phyloP scores from a whole-genome alignment of 2,329 filamentous ascomycete species.

The Nigrospora oryzae region DNA sequence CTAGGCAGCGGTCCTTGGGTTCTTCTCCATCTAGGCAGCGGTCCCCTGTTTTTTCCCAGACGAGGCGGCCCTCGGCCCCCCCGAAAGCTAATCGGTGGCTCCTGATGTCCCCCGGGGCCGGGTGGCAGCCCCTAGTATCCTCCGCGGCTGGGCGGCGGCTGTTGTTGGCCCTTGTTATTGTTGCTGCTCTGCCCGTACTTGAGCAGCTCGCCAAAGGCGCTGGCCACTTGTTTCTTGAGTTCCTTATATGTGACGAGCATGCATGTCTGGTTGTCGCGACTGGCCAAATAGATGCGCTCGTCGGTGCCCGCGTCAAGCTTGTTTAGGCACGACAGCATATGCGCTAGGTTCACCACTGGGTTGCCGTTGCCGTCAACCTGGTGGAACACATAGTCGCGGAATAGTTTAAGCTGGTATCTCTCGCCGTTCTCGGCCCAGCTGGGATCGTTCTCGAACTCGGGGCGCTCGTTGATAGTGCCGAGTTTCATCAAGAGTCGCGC shows the following conservation, averaged over 20 bases:
- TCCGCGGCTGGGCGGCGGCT: neutral
- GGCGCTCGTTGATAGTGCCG: conserved; percentile 80
- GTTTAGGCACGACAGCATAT: conserved; percentile 80
- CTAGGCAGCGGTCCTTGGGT: too few relatives aligned
- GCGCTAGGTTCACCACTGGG: conserved; percentile 76
- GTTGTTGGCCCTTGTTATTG: too few relatives aligned
- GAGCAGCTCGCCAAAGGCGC: conserved; percentile 49
- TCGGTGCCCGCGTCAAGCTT: conserved; percentile 87
- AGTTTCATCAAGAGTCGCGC: conserved; percentile 76
- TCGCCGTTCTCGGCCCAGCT: conserved; percentile 90
- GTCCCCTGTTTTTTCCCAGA: too few relatives aligned
- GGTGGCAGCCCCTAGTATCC: neutral
- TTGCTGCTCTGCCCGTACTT: conserved; percentile 23
- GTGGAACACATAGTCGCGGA: conserved; percentile 95
- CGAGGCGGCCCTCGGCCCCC: too few relatives aligned
- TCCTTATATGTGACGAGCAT: conserved; percentile 89
- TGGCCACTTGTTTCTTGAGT: conserved; percentile 57
- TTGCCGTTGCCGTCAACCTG: conserved; percentile 81
- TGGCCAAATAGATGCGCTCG: conserved; percentile 78
- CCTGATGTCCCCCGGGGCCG: too few relatives aligned
- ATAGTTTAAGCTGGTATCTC: conserved; percentile 86
- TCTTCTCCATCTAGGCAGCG: too few relatives aligned
- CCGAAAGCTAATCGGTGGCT: too few relatives aligned
- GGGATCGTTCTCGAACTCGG: conserved; percentile 69
- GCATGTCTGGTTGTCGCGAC: conserved; percentile 81